Percentiles rank a stretch among this genome's conserved stretches.
Evolutionary conservation across 129 eudicot genomes (phyloP).

Genomic region (Chrysanthemum seticuspe): DNA sequence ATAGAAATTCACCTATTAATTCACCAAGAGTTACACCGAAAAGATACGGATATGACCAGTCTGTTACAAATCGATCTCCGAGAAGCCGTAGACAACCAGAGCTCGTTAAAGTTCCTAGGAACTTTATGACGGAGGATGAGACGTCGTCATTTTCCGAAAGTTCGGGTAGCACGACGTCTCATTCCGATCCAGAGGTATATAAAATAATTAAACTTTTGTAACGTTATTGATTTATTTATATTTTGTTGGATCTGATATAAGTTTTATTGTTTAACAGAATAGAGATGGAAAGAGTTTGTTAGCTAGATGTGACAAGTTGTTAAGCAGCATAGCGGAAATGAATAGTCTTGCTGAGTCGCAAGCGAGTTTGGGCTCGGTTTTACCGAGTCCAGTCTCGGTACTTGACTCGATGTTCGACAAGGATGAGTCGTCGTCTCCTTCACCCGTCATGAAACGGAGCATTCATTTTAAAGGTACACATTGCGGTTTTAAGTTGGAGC

Average conservation of each 20-base stretch:
- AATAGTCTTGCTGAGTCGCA: constrained; percentile 57
- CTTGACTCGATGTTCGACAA: constrained; percentile 83
- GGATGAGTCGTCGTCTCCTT: constrained; percentile 74
- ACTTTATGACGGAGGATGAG: constrained; percentile 55
- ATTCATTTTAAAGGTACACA: constrained; percentile 82
- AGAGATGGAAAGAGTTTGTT: constrained; percentile 73
- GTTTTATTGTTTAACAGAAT: constrained; percentile 33
- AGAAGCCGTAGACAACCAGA: constrained; percentile 42
- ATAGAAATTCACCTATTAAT: constrained; percentile 53
- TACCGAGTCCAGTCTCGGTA: constrained; percentile 49
- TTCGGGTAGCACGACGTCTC: constrained; percentile 68
- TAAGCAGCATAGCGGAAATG: constrained; percentile 85
- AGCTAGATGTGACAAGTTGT: constrained; percentile 84
- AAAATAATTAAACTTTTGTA: background rate
- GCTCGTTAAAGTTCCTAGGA: constrained; percentile 29
- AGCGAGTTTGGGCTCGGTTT: constrained; percentile 64
- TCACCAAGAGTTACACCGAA: constrained; percentile 59
- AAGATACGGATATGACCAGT: constrained; percentile 34
- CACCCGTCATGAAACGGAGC: constrained; percentile 60
- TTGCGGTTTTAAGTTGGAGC: no score
- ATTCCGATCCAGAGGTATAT: constrained; percentile 81
- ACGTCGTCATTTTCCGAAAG: constrained; percentile 80
- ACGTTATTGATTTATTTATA: background rate
- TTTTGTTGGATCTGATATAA: no score
- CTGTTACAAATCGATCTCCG: constrained; percentile 50